phyloP scores from a whole-genome alignment of 441 rosid genomes.

The Syzygium syzygioides region DNA sequence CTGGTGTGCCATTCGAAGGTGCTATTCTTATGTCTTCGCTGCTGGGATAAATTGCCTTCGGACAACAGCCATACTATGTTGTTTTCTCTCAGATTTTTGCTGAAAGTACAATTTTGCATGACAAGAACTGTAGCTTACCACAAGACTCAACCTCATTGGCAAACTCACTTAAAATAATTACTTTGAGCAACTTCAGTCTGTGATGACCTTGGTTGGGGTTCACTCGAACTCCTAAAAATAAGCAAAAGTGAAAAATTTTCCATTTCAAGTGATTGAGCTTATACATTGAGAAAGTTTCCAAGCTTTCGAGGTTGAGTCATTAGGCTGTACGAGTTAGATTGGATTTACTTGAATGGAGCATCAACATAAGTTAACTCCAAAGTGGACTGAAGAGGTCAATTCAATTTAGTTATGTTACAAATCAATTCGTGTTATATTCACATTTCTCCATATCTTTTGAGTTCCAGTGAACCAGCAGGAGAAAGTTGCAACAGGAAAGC shows the following conservation, averaged over 20 bases:
- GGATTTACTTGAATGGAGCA: neutral
- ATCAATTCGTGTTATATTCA: neutral
- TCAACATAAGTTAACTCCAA: neutral
- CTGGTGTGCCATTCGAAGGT: conserved; percentile 98
- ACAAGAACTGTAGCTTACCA: neutral
- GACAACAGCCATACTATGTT: neutral
- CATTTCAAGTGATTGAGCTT: neutral
- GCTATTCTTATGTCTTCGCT: conserved; percentile 1
- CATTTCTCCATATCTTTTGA: neutral
- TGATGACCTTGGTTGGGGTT: neutral
- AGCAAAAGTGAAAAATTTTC: neutral
- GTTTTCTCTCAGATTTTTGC: neutral
- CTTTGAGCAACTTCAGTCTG: neutral
- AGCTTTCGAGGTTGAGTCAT: neutral
- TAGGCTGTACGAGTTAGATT: neutral
- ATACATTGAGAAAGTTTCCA: neutral
- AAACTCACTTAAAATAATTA: neutral
- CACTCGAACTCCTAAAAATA: neutral
- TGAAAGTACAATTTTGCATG: neutral
- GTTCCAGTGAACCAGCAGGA: conserved; percentile 88
- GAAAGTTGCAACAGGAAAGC: conserved; percentile 80
- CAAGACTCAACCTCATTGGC: neutral
- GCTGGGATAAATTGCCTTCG: neutral
- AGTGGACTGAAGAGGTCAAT: neutral
- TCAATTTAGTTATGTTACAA: neutral